These are phyloP conservation scores for Colletotrichum sp. DNA, from an alignment of 2,329 filamentous ascomycete species.

Conservation along the genomic window DNA sequence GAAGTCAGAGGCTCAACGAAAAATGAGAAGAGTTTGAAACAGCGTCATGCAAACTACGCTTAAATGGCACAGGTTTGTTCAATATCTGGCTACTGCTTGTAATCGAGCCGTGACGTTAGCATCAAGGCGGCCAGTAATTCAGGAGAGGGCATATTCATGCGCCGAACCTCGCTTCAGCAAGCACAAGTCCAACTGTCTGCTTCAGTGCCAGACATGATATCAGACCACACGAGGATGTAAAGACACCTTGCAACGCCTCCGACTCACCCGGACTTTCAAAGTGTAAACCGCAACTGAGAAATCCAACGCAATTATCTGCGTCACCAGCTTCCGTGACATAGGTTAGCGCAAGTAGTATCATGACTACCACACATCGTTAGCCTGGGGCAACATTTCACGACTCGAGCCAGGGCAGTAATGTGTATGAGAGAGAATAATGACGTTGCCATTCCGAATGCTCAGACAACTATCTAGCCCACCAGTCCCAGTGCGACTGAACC, in stretches of 20 bases:
- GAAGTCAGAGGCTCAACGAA: not conserved
- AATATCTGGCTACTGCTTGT: not conserved
- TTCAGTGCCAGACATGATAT: not conserved
- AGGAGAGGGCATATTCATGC: not conserved
- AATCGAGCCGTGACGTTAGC: not conserved
- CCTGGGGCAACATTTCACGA: not conserved
- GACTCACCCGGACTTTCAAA: not conserved
- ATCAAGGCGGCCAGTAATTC: not conserved
- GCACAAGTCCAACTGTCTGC: not conserved
- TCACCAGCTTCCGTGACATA: not conserved
- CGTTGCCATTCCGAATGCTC: conserved; percentile 13
- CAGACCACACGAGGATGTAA: not conserved
- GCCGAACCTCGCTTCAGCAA: not conserved
- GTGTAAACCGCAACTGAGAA: not conserved
- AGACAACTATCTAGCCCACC: conserved; percentile 18
- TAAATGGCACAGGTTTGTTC: not conserved
- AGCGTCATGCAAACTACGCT: not conserved
- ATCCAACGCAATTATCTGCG: not conserved
- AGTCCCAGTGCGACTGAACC: not conserved
- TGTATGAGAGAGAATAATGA: conserved; percentile 15
- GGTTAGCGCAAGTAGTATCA: not conserved
- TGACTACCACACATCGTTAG: too few relatives aligned
- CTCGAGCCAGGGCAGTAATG: not conserved
- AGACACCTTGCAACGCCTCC: not conserved
- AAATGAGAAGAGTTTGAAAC: not conserved